Evolutionary conservation across 106 monocot species (phyloP).

Genomic region (Cymbidium sinense): DNA sequence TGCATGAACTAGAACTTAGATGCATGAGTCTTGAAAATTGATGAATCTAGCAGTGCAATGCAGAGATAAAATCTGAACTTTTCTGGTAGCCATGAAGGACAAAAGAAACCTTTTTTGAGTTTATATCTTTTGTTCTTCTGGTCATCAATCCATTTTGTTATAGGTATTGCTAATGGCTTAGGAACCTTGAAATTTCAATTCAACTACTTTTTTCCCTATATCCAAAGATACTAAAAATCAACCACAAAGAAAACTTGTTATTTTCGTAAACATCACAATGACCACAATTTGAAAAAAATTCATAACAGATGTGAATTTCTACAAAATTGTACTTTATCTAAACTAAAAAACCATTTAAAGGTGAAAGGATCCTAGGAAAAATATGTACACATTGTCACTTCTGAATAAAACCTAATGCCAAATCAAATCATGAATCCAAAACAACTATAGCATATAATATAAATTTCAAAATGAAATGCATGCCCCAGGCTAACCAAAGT

Average conservation of each 20-base stretch:
- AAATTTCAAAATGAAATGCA: background rate
- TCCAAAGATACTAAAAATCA: background rate
- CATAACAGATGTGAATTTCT: background rate
- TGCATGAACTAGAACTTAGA: background rate
- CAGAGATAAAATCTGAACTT: background rate
- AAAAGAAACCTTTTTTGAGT: background rate
- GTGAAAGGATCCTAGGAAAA: background rate
- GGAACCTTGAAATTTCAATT: background rate
- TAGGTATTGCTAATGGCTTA: background rate
- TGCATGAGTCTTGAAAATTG: background rate
- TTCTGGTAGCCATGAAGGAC: background rate
- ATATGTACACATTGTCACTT: background rate
- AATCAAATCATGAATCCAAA: background rate
- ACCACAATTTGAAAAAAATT: background rate
- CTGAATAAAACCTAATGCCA: background rate
- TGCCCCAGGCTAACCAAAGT: no score
- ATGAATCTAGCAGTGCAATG: background rate
- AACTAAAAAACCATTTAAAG: background rate
- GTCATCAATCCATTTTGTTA: background rate
- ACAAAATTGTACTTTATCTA: background rate
- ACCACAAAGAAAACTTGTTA: background rate
- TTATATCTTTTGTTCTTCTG: background rate
- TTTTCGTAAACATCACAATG: background rate
- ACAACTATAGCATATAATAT: background rate
- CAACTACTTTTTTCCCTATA: background rate